Conservation (phyloP, 495 filamentous ascomycete species). For the Talaromyces ruber region DNA sequence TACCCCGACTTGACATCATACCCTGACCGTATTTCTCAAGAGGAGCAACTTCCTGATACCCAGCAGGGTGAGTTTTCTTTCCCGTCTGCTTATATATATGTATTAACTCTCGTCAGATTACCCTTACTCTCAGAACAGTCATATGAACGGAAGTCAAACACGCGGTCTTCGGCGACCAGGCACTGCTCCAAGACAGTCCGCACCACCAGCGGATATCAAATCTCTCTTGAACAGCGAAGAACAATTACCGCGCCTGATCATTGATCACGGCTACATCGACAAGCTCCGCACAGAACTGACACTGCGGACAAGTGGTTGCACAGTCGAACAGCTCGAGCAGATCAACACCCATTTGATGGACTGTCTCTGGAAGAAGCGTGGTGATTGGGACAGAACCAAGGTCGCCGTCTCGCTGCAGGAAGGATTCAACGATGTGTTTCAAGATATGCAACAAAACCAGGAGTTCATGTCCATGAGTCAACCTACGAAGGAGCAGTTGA, state of each 20-base stretch:
- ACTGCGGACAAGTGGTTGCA: conserved; percentile 63
- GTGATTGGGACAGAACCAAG: conserved; percentile 69
- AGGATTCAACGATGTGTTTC: conserved; percentile 72
- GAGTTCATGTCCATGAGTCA: conserved; percentile 36
- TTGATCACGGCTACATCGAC: conserved; percentile 48
- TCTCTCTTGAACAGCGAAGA: conserved; percentile 39
- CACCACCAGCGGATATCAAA: conserved; percentile 26
- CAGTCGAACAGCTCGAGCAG: conserved; percentile 91
- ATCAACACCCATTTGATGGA: conserved; percentile 88
- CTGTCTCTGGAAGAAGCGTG: conserved; percentile 66
- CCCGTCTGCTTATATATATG: conserved; percentile 16
- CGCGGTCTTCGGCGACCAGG: conserved; percentile 36
- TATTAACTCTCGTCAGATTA: conserved; percentile 13
- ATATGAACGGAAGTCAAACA: conserved; percentile 28
- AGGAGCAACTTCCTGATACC: conserved; percentile 38
- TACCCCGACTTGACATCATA: conserved; percentile 30
- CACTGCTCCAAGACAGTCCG: conserved; percentile 19
- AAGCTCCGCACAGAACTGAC: conserved; percentile 52
- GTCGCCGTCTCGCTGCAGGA: conserved; percentile 53
- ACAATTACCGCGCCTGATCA: conserved; percentile 34
- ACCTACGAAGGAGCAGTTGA: conserved; percentile 27
- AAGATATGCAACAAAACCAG: conserved; percentile 70
- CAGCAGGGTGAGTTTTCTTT: conserved; percentile 29
- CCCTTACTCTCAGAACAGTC: conserved; percentile 19
- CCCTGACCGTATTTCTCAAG: conserved; percentile 33